Percentiles rank a stretch among this genome's conserved stretches.
Conservation (phyloP, 495 filamentous ascomycete species). For the Aspergillus taichungensis region DNA sequence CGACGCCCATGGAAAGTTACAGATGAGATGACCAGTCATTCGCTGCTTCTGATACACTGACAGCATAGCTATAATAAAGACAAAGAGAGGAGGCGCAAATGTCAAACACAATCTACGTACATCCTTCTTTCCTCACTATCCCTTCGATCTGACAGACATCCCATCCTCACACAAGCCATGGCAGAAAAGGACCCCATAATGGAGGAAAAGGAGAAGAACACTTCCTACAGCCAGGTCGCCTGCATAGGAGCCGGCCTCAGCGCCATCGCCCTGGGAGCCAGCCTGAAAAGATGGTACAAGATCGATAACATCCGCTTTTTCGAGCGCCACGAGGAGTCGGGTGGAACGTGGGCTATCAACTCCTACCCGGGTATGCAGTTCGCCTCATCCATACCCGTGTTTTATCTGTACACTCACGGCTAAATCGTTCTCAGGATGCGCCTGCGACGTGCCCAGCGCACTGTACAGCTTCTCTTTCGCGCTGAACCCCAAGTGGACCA, state of each 20-base stretch:
- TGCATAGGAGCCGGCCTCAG: constrained; percentile 19
- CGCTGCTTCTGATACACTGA: no score
- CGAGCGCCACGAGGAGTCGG: constrained; percentile 14
- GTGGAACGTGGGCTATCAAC: constrained; percentile 24
- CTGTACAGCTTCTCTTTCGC: constrained; percentile 46
- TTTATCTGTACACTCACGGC: background rate
- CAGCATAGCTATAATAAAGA: no score
- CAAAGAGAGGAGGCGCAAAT: no score
- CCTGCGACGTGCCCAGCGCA: constrained; percentile 17
- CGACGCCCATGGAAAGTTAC: no score
- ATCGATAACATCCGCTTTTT: constrained; percentile 22
- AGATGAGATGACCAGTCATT: no score
- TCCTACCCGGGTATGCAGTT: constrained; percentile 17
- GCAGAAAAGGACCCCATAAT: no score
- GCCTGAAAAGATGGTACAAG: constrained; percentile 22
- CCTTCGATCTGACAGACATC: no score
- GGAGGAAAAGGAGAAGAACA: no score
- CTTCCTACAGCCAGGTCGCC: constrained; percentile 18
- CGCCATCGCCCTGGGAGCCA: constrained; percentile 19
- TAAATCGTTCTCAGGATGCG: constrained; percentile 8
- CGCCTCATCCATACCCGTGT: no score
- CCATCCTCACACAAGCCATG: no score
- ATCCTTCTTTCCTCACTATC: no score
- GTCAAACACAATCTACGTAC: no score
- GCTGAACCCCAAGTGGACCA: constrained; percentile 36